A percentile compares a stretch with the other conserved stretches of the same genome.
These are phyloP conservation scores for Boletus rubescentipes DNA, from an alignment of 768 basidiomycete genomes.

Conservation along the genomic window DNA sequence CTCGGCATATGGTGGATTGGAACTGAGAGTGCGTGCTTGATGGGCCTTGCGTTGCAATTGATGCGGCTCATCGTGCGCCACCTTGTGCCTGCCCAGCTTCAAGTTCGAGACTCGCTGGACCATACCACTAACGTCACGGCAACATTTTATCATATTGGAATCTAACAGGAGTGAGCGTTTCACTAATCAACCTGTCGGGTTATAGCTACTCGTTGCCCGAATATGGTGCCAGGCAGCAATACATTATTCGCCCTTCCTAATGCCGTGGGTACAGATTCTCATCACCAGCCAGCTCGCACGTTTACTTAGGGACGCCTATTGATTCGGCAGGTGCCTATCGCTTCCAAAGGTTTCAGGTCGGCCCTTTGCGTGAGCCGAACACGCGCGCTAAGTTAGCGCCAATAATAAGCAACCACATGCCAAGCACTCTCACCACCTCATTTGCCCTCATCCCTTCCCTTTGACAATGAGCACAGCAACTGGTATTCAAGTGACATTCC, in stretches of 20 bases:
- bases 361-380: constrained; percentile 2
- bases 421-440: not conserved
- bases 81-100: not conserved
- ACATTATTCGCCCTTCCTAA: not conserved
- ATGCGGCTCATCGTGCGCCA: not conserved
- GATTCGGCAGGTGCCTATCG: not conserved
- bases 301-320: not conserved
- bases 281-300: constrained; percentile 6
- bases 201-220: not conserved
- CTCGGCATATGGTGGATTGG: too few relatives aligned
- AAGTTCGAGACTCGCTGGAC: not conserved
- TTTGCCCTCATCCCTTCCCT: not conserved
- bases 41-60: not conserved
- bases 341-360: not conserved
- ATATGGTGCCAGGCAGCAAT: not conserved
- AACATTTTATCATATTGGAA: too few relatives aligned
- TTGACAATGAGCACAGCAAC: constrained; percentile 15
- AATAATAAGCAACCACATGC: constrained; percentile 4
- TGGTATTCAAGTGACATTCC: constrained; percentile 5
- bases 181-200: not conserved
- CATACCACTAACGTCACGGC: too few relatives aligned
- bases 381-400: not conserved
- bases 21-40: too few relatives aligned
- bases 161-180: not conserved
- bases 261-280: constrained; percentile 1